Conservation (phyloP, 306 rosid genomes). For the Castanospermum australe region DNA sequence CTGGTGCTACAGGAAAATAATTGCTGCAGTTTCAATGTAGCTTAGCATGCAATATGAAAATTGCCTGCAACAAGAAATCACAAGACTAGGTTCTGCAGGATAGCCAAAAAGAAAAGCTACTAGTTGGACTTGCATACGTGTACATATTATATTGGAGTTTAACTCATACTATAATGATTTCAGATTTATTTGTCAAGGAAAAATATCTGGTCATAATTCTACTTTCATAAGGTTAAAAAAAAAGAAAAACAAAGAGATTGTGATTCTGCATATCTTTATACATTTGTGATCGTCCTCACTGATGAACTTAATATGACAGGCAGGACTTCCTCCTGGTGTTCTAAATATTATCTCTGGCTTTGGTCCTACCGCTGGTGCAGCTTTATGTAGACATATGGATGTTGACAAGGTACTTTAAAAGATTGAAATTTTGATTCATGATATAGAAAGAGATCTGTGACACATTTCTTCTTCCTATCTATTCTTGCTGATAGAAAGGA, state of each 20-base stretch:
- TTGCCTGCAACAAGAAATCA: not conserved
- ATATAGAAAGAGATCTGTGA: not conserved
- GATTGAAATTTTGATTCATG: not conserved
- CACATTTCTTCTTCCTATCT: not conserved
- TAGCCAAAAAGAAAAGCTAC: not conserved
- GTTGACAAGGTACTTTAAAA: conserved; percentile 63
- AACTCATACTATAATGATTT: not conserved
- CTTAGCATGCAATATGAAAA: not conserved
- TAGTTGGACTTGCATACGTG: no score
- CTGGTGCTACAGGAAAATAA: not conserved
- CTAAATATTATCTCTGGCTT: conserved; percentile 66
- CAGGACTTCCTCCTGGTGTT: conserved; percentile 84
- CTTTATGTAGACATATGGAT: conserved; percentile 71
- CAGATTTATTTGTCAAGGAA: not conserved
- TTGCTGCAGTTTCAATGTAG: not conserved
- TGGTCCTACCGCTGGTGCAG: conserved; percentile 80
- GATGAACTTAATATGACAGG: conserved; percentile 43
- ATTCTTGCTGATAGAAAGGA: not conserved
- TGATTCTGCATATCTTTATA: not conserved
- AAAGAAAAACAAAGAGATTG: not conserved
- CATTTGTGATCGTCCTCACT: not conserved
- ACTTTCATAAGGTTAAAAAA: not conserved
- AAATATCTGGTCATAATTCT: not conserved
- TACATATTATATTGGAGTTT: no score
- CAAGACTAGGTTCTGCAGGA: not conserved